Evolutionary conservation across 1,139 yeast species (phyloP), one percentile per base, ranked within the genome.

Genomic region (Schizosaccharomyces versatilis): DNA sequence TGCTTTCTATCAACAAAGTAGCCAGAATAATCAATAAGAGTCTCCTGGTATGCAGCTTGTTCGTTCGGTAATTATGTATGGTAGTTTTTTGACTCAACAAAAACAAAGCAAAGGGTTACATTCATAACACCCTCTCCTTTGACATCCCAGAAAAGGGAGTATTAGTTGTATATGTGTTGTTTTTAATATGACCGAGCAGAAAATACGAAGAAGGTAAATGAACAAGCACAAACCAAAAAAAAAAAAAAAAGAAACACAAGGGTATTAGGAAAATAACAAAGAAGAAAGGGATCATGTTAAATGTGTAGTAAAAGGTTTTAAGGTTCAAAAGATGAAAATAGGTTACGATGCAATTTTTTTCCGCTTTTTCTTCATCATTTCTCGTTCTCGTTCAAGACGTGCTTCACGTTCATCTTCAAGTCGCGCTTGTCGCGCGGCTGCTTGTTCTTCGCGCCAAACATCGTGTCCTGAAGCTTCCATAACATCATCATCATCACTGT

Each of bases 391-490:
- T 60, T 82, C 78, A 65, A 76, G 75, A 57, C 70, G 75, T 62
- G 74, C 73, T 63, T 84, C 94, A 54, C 70, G 68, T 55, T 71
- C 71, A 62, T 84, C 94, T 63, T 84, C 94, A 49, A 71, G 59
- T 60, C 74, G 73, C 0, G 88, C 94, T 57, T 69, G 68, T 55
- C 67, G 71, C 54, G 79, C 72, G 3, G 95, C 81, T 51, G 76
- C 66, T 59, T 70, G 74, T 66, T 88, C 97, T 63, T 88, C 97
- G 55, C 77, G 84, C 48, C 84, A 69, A 47, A 88, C 78, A 61
- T 88, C 95, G 36, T 79, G 80, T 32, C 95, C 96, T 0, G 93
- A 82, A 8, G 96, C 95, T 64, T 86, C 96, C 96, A 88, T 86
- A 63, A 84, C 94, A 58, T 80, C 84, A 41, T 74, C 73, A 55